These are phyloP conservation scores for Metschnikowia dekortorum DNA, from an alignment of 805 yeast species.

Conservation along the genomic window DNA sequence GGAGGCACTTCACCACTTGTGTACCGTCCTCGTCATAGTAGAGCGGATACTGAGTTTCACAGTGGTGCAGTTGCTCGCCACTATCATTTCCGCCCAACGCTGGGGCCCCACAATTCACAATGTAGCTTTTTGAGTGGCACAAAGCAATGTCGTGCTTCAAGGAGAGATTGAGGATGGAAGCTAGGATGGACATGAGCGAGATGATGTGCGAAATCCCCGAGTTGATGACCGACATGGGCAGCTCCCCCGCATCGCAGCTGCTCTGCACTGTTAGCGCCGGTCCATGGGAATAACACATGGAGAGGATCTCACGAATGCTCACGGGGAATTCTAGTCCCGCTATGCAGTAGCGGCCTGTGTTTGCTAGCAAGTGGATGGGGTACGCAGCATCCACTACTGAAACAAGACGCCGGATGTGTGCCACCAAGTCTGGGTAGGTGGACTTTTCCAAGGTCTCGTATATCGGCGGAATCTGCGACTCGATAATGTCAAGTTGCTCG, in stretches of 20 bases:
- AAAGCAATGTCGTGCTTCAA: conserved; percentile 27
- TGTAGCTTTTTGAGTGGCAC: conserved; percentile 19
- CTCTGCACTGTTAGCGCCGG: conserved; percentile 7
- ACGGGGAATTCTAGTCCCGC: conserved; percentile 35
- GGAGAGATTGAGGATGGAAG: conserved; percentile 22
- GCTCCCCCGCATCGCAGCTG: conserved; percentile 5
- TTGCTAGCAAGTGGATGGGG: conserved; percentile 21
- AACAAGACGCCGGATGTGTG: conserved; percentile 13
- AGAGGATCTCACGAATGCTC: conserved; percentile 25
- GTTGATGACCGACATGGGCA: conserved; percentile 20
- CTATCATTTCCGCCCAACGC: not conserved
- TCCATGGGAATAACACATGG: conserved; percentile 21
- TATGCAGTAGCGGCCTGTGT: conserved; percentile 25
- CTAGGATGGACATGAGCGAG: conserved; percentile 23
- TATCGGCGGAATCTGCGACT: conserved; percentile 27
- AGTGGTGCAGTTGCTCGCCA: not conserved
- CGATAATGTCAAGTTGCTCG: conserved; percentile 23
- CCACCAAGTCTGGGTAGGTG: conserved; percentile 21
- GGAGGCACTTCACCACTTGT: conserved; percentile 3
- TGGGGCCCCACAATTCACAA: conserved; percentile 18
- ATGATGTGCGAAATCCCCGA: conserved; percentile 30
- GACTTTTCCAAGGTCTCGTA: conserved; percentile 19
- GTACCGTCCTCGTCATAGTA: conserved; percentile 15
- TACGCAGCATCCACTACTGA: conserved; percentile 21
- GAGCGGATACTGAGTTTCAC: not conserved